Base-by-base conservation (phyloP, 805 yeast species). In the Cyberlindnera meyerae region DNA sequence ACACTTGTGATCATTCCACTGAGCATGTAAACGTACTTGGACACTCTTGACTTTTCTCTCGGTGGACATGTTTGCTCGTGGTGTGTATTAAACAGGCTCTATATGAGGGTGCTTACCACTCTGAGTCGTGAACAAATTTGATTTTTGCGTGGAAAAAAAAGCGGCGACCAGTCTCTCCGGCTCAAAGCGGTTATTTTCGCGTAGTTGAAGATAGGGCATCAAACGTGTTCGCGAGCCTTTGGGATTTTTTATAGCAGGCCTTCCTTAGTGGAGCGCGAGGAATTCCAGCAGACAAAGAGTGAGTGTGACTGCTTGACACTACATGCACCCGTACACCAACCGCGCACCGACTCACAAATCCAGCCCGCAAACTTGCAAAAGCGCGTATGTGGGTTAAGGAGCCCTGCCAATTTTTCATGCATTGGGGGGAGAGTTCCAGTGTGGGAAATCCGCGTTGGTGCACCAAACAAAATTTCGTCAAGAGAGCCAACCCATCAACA, bases 21-120 rank as follows among this genome's bases (percentile, higher is more conserved):
- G 24, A 25, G 12, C n/a, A n/a, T 6, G 8, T 13, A 13, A 27
- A 80, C 88, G 75, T 80, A 80, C 88, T 78, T 82, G 89, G 68
- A 83, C 90, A 74, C 89, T 81, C 78, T 83, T 87, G 69, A 72
- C 55, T 47, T 51, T 41, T 37, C 34, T 45, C 45, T 43, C 69
- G 64, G 87, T 68, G 67, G 82, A 76, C 82, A 77, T 77, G 65
- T 50, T 67, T 65, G 62, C 58, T 57, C 52, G 36, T 43, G 37
- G 29, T 32, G 39, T 39, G 42, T 34, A 32, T 25, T 44, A 20
- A 35, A 24, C 33, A 24, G 26, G 24, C 33, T 33, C 24, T 24
- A 13, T 27, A 18, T 37, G 32, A 36, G 37, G 33, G 46, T 46
- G 37, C 37, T 27, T 31, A n/a, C n/a, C 35, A 32, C 31, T 44